Evolutionary conservation across 495 filamentous ascomycete species (phyloP).

Genomic region (Penicillium subrubescens): DNA sequence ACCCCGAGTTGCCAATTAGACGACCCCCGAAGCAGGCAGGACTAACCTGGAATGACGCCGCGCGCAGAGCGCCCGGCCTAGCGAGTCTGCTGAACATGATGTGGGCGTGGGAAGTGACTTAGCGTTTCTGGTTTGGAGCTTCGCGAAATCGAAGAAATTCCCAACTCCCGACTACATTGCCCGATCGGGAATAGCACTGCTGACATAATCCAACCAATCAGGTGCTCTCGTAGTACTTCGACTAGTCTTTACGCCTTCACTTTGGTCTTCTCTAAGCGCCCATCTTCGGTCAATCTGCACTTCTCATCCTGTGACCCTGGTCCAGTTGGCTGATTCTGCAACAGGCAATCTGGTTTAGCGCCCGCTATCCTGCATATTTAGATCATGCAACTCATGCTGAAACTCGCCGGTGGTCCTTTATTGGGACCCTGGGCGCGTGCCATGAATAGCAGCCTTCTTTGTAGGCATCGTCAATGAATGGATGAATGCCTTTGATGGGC

Average conservation of each 20-base stretch:
- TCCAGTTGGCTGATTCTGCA: conserved; percentile 15
- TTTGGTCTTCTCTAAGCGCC: conserved; percentile 26
- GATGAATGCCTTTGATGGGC: conserved; percentile 18
- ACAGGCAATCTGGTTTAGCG: conserved; percentile 23
- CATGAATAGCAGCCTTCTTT: conserved; percentile 22
- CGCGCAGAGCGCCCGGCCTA: conserved; percentile 54
- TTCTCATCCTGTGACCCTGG: conserved; percentile 3
- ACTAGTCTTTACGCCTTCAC: neutral
- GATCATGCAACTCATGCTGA: conserved; percentile 23
- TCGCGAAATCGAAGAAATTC: conserved; percentile 42
- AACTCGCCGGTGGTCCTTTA: conserved; percentile 27
- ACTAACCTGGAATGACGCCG: conserved; percentile 42
- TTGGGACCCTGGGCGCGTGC: conserved; percentile 37
- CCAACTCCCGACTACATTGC: conserved; percentile 28
- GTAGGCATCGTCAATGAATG: conserved; percentile 14
- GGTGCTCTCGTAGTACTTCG: conserved; percentile 27
- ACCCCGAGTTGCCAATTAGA: neutral
- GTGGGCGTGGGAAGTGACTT: conserved; percentile 31
- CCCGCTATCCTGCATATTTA: conserved; percentile 13
- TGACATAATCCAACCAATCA: conserved; percentile 46
- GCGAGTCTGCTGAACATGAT: conserved; percentile 53
- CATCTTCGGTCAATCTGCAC: conserved; percentile 17
- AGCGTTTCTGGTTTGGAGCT: conserved; percentile 1
- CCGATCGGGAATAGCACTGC: conserved; percentile 31
- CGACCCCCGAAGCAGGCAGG: neutral